Evolutionary conservation across 352 stramenopile species (phyloP).

Genomic region (Phytophthora foliorum): DNA sequence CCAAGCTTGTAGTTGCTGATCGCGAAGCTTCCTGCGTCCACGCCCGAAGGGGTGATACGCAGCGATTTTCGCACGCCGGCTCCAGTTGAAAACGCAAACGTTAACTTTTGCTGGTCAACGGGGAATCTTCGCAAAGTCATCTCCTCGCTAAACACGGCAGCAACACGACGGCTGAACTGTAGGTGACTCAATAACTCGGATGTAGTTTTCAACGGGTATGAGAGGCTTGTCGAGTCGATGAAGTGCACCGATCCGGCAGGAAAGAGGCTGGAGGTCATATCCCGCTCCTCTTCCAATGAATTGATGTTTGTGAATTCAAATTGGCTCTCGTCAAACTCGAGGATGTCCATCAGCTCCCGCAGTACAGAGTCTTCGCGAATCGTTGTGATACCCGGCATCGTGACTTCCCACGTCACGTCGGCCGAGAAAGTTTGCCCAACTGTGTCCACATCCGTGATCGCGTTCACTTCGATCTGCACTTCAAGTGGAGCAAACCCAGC

Average conservation of each 20-base stretch:
- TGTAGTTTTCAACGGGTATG: constrained; percentile 17
- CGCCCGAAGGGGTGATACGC: constrained; percentile 36
- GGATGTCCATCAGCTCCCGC: constrained; percentile 47
- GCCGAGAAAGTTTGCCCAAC: constrained; percentile 55
- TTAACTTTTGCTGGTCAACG: constrained; percentile 71
- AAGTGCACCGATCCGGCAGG: constrained; percentile 40
- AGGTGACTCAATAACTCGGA: constrained; percentile 45
- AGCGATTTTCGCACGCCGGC: constrained; percentile 46
- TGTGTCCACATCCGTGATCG: constrained; percentile 52
- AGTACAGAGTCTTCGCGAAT: constrained; percentile 56
- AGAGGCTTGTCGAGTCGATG: constrained; percentile 35
- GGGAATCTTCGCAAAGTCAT: constrained; percentile 69
- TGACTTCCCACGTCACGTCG: constrained; percentile 61
- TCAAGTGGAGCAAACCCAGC: constrained; percentile 48
- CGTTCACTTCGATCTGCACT: constrained; percentile 49
- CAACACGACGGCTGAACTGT: constrained; percentile 49
- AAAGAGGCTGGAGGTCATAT: constrained; percentile 41
- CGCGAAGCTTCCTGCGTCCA: constrained; percentile 55
- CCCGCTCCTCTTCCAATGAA: constrained; percentile 44
- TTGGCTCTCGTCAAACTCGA: constrained; percentile 50
- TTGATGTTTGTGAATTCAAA: constrained; percentile 60
- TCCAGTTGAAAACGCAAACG: constrained; percentile 53
- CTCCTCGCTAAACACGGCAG: constrained; percentile 62
- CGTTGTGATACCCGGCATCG: constrained; percentile 47
- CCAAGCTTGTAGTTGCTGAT: constrained; percentile 63